A percentile compares a stretch with the other conserved stretches of the same genome.
These are phyloP conservation scores for Dictyophora rubrovolvata DNA, from an alignment of 768 basidiomycete genomes.

Conservation along the genomic window DNA sequence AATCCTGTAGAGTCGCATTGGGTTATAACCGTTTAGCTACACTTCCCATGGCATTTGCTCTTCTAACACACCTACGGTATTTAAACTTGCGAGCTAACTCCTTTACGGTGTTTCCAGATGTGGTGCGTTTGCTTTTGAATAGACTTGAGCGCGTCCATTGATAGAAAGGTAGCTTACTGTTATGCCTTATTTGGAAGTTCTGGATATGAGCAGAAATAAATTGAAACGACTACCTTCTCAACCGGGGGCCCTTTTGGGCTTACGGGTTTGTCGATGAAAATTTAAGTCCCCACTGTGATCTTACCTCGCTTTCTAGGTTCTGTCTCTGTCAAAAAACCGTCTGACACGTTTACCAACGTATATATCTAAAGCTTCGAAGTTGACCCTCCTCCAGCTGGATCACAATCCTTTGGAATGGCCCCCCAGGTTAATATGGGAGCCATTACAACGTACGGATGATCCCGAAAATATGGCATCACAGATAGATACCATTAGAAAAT, in stretches of 20 bases:
- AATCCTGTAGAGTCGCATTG: constrained; percentile 60
- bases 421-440: constrained; percentile 45
- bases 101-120: constrained; percentile 75
- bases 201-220: constrained; percentile 92
- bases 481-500: constrained; percentile 60
- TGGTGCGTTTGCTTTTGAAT: constrained; percentile 43
- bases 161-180: constrained; percentile 45
- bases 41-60: constrained; percentile 64
- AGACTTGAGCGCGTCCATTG: constrained; percentile 4
- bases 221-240: constrained; percentile 68
- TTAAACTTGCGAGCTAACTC: constrained; percentile 80
- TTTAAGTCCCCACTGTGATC: neutral
- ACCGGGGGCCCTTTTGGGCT: constrained; percentile 67
- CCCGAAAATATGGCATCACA: constrained; percentile 55
- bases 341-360: constrained; percentile 72
- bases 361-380: constrained; percentile 55
- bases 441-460: constrained; percentile 31
- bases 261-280: constrained; percentile 44
- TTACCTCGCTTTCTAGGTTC: constrained; percentile 41
- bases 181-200: constrained; percentile 81
- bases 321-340: constrained; percentile 80
- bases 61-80: constrained; percentile 68
- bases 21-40: constrained; percentile 74
- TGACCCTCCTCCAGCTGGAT: constrained; percentile 78
- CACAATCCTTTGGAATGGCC: constrained; percentile 96